These are phyloP conservation scores for Corrigiola litoralis DNA, from an alignment of 179 eudicot genomes.

Conservation along the genomic window DNA sequence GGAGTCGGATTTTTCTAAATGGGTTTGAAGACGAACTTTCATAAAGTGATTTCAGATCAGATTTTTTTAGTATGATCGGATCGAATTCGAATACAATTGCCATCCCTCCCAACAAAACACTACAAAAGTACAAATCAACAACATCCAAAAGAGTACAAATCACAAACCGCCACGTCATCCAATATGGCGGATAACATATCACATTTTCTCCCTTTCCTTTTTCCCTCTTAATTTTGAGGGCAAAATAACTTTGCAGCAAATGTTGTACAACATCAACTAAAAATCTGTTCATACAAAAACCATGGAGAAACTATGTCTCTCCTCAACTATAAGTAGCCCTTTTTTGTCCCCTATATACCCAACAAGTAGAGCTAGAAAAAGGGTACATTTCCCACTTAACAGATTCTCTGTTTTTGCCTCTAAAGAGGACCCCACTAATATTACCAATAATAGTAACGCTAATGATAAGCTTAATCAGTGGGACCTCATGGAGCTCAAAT, in stretches of 20 bases:
- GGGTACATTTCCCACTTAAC: slow-evolving; percentile 29
- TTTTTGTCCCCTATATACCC: slow-evolving; percentile 29
- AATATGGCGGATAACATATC: slow-evolving; percentile 25
- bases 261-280: slow-evolving; percentile 1
- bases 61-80: no score
- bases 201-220: neutral
- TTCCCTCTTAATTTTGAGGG: neutral
- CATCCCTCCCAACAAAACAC: no score
- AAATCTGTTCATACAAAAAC: no score
- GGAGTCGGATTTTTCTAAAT: no score
- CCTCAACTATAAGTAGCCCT: slow-evolving; percentile 23
- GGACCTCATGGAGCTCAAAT: slow-evolving; percentile 81
- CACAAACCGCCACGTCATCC: slow-evolving; percentile 23
- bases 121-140: neutral
- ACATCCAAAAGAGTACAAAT: slow-evolving; percentile 4
- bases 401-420: slow-evolving; percentile 51
- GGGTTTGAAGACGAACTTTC: no score
- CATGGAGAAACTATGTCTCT: slow-evolving; percentile 33
- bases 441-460: slow-evolving; percentile 10
- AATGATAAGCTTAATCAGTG: slow-evolving; percentile 36
- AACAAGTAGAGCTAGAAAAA: slow-evolving; percentile 17
- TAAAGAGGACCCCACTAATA: slow-evolving; percentile 30
- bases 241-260: slow-evolving; percentile 4
- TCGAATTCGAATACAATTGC: no score
- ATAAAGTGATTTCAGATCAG: no score